Base-by-base conservation (phyloP, 1,284 basidiomycete species). In the Apiotrichum sp. region DNA sequence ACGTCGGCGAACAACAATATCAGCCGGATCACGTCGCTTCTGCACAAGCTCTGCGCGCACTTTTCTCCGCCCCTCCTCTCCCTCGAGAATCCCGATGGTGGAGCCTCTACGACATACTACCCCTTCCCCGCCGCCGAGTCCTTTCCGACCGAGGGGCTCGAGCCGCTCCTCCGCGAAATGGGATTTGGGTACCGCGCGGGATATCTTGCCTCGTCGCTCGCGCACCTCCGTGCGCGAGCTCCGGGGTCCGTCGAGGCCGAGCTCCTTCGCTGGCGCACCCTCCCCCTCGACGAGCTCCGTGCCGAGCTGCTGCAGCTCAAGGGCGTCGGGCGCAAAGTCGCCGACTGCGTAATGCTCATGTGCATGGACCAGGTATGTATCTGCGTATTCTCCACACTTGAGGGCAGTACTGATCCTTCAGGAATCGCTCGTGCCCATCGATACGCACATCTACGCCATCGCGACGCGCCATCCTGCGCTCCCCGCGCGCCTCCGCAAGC, bases 1-100 rank as follows among this genome's bases (percentile, higher is more conserved):
- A 98, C 95, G 69, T 97, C 93, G 14, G 91, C 93, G 1, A 98
- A 98, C 70, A 98, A 98, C 73, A 95, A 98, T 67, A 98, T 97
- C 50, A 77, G 83, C 2, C 86, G 93, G 1, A 97, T 96, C 68
- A 88, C 89, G 4, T 87, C 87, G 57, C 92, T 97, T 85, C 84
- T 96, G 39, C 86, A 77, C 57, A 86, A 64, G 77, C 81, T 59
- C 80, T 87, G 52, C 70, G 80, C 75, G 42, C 80, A 86, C 35
- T 93, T 85, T 68, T 88, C 88, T 2, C 79, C 83, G 8, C 77
- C 83, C 8, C 73, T 93, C 4, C 57, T 79, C 3, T 61, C 64
- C 0, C 63, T 78, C 3, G 63, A 68, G 0, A 66, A 77, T 53
- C 62, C 66, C 1, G 54, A 56, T 11, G 53, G 38, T 6, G 16